These are phyloP conservation scores for Cutaneotrichosporon cyanovorans DNA, from an alignment of 1,284 basidiomycete genomes.

Conservation along the genomic window DNA sequence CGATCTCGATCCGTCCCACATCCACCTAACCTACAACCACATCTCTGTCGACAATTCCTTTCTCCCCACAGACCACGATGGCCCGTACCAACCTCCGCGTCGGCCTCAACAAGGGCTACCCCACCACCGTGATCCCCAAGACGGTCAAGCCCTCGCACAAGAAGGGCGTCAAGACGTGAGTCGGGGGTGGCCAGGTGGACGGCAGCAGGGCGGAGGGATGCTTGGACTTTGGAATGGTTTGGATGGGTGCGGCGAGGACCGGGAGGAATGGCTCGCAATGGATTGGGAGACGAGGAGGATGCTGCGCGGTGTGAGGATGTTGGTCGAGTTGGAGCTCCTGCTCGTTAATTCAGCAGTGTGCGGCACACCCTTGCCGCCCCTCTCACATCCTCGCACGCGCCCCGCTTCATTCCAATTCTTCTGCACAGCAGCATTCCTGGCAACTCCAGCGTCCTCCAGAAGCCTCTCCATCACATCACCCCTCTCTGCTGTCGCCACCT, in stretches of 20 bases:
- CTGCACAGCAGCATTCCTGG: background rate
- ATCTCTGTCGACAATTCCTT: background rate
- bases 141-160: slow-evolving; percentile 74
- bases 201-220: background rate
- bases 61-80: slow-evolving; percentile 11
- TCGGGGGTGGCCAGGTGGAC: background rate
- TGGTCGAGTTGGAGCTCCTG: too few species aligned
- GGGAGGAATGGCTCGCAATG: too few species aligned
- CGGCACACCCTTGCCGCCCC: too few species aligned
- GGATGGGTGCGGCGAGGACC: too few species aligned
- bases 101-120: slow-evolving; percentile 88
- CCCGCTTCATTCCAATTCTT: background rate
- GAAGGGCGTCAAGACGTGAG: slow-evolving; percentile 68
- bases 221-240: too few species aligned
- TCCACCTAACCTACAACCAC: background rate
- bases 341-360: too few species aligned
- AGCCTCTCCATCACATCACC: too few species aligned
- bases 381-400: too few species aligned
- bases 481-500: background rate
- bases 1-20: too few species aligned
- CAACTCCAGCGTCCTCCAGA: background rate
- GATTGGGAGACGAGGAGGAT: background rate
- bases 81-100: slow-evolving; percentile 65
- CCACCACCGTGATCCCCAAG: slow-evolving; percentile 80
- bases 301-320: too few species aligned